Base-by-base conservation (phyloP, 352 stramenopile genomes). In the Phytophthora pluvialis region DNA sequence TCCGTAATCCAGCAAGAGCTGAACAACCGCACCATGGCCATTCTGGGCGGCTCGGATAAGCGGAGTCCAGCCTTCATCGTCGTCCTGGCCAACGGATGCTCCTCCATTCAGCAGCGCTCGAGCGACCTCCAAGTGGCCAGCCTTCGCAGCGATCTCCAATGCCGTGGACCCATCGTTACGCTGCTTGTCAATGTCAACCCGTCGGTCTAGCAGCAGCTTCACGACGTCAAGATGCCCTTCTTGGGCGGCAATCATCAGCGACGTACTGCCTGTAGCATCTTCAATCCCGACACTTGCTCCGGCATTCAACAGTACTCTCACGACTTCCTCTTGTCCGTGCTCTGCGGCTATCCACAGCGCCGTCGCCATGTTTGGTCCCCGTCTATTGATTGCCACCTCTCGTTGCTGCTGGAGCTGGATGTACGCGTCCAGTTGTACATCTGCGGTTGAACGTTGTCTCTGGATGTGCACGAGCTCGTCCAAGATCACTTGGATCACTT, bases 401-500 rank as follows among this genome's bases (percentile, higher is more conserved):
- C 61, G 35, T 31, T 64, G 45, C 11, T 50, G 45, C 12, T 70
- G 61, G 11, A 64, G 54, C 11, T 54, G 54, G 15, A 48, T 25
- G 60, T 57, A 62, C 8, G 28, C 29, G 44, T 67, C 43, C 33
- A 62, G 13, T 29, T 53, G 33, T n/a, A 16, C 11, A 25, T 49
- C 33, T 13, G 13, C 13, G 15, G 43, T 65, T 0, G 33, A 12
- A 31, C 43, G 33, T 1, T 40, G 38, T 51, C 50, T 62, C 36
- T 40, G 55, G 21, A 58, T 59, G 60, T 58, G 64, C n/a, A 64
- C 45, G 11, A 64, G 61, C 16, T 64, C 54, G 28, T 70, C 31
- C 21, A 70, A 25, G 9, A 76, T 64, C 31, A 61, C 32, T 21
- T 63, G 55, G 18, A 75, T 48, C 5, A 72, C 47, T 44, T 64